Base-by-base conservation (phyloP, 139 green algal genomes). In the Deuterostichococcus epilithicus region DNA sequence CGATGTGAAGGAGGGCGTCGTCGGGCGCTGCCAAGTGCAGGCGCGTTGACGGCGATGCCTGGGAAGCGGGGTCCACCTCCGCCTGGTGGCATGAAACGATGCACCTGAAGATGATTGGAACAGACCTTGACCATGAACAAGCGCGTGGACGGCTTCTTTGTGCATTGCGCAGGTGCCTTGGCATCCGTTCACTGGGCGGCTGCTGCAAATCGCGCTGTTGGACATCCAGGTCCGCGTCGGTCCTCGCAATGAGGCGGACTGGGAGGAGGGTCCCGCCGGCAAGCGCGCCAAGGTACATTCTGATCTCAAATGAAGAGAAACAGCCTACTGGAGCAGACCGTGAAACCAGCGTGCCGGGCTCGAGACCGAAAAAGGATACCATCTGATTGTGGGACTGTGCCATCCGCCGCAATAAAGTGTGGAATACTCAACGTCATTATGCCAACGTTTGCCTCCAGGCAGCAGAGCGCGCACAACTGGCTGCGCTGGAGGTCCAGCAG, bases 11-110 rank as follows among this genome's bases (percentile, higher is more conserved):
- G 35, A 68, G 25, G 86, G 85, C 34, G 36, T 39, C 33, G 68
- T 91, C 30, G 86, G 85, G 20, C 68, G 77, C 26, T 35, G 90
- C 10, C 75, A 84, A 71, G 74, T 83, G 32, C 78, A 78, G 74
- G 80, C 79, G 45, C 39, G 63, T 34, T 32, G 1, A 35, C 33
- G 18, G 18, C 52, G 52, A 20, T 63, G 18, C 52, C 37, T 44
- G 6, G 5, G 26, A 8, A 38, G 20, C n/a, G n/a, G n/a, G n/a
- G n/a, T n/a, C n/a, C n/a, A n/a, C n/a, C n/a, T n/a, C n/a, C n/a
- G n/a, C n/a, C n/a, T n/a, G n/a, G n/a, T n/a, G n/a, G n/a, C n/a
- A n/a, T n/a, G n/a, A n/a, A 63, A 20, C 18, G 52, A 3, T 63
- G 52, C 8, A 63, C 18, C 5, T 13, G 18, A 25, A 30, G 10